Evolutionary conservation across 768 basidiomycete genomes (phyloP).

Genomic region (Lactifluus piperatus): DNA sequence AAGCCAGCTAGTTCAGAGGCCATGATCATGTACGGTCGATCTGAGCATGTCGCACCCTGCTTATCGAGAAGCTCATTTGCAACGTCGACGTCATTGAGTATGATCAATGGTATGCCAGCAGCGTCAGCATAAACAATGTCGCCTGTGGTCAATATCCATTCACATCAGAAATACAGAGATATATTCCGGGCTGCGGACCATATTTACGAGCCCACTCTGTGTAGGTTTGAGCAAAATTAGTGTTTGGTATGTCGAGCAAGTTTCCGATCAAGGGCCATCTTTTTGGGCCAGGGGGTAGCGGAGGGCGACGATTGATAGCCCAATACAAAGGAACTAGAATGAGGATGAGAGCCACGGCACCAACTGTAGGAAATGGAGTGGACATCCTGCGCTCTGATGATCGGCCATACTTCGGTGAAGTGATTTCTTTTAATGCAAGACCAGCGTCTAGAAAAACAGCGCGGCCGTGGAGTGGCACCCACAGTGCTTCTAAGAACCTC

Average conservation of each 20-base stretch:
- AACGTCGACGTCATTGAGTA: neutral
- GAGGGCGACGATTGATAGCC: neutral
- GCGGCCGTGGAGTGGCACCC: too few species aligned
- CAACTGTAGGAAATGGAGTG: neutral
- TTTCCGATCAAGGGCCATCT: slow-evolving; percentile 6
- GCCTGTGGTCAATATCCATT: neutral
- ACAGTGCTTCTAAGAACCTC: too few species aligned
- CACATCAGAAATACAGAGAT: neutral
- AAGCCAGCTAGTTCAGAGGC: neutral
- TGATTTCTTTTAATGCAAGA: neutral
- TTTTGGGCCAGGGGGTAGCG: neutral
- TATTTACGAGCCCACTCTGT: neutral
- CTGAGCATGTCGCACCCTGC: neutral
- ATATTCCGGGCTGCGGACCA: neutral
- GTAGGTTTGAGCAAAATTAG: neutral
- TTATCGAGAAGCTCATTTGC: slow-evolving; percentile 5
- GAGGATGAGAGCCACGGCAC: neutral
- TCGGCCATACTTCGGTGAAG: neutral
- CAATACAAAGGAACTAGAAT: neutral
- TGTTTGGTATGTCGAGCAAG: neutral
- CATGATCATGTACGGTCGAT: neutral
- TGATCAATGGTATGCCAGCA: neutral
- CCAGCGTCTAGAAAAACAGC: too few species aligned
- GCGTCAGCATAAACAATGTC: neutral
- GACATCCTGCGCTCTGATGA: neutral